Evolutionary conservation across 2,329 filamentous ascomycete species (phyloP), one percentile per base, ranked within the genome.

Genomic region (Aspergillus floridensis): DNA sequence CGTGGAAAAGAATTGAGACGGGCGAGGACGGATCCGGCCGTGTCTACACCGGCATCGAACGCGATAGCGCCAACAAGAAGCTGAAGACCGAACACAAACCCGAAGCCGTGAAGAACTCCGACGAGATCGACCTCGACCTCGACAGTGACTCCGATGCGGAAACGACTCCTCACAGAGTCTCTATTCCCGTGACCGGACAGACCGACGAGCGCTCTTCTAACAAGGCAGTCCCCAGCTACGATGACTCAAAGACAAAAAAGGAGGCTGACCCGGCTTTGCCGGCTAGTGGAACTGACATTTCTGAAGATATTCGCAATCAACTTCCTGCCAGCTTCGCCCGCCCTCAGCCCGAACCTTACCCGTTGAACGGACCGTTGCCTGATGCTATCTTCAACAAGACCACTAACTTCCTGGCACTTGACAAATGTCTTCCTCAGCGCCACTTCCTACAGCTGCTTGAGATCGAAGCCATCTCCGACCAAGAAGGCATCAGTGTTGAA

Each of bases 331-430:
- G 90, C 1, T 96, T 96, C 72, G 77, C 83, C 49, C 71, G 74
- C 61, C 76, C 81, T 69, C 47, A 77, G 72, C 19, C 22, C 49
- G 56, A 35, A 51, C 56, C 58, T 16, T 77, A 75, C 47, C 69
- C 71, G 57, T 80, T 85, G 16, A 84, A 83, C 38, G 84, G 88
- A 57, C 86, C 88, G 2, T 85, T 89, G 16, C 92, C 92, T 0
- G 71, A 82, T 0, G 84, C 81, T 0, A 96, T 97, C 62, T 85
- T 82, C 2, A 98, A 98, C 79, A 89, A 82, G 21, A 82, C 83
- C 4, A 96, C 93, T 2, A 83, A 87, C 12, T 99, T 99, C 74
- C 82, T 99, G 11, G 90, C 95, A 0, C 81, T 99, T 2, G 93
- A 97, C 77, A 99, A 99, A 75, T 96, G 92, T 69, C 82, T 93